Base-by-base conservation (phyloP, 1,284 basidiomycete genomes). In the Amylostereum areolatum region DNA sequence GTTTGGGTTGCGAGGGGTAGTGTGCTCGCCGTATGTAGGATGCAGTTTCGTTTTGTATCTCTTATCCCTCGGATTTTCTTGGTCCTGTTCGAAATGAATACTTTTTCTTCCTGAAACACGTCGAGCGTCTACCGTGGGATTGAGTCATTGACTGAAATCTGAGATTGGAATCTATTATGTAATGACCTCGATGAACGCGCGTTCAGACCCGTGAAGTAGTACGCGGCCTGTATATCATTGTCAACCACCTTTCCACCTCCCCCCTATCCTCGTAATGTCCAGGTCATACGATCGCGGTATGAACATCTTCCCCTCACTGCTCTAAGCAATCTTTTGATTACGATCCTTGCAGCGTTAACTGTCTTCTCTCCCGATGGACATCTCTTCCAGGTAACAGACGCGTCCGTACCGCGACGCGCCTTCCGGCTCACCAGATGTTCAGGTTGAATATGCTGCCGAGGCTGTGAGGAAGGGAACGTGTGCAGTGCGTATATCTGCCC, bases 371-470 rank as follows among this genome's bases (percentile, higher is more conserved):
- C 92, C 51, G 93, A 96, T 73, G 93, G 93, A 6, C 92, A 95
- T 70, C 71, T 95, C 59, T 93, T 94, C 76, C 91, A 94, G 78
- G 90, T 87, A 59, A 18, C 18, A 18, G 18, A 18, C 55, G 70
- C 55, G 51, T 37, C 32, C 25, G 47, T 39, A 54, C 52, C 60
- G 61, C 59, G 53, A 57, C 57, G 50, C 52, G 25, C 36, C 35
- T 37, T 37, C 36, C 33, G 47, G 42, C 40, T 46, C 45, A 32
- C 42, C 49, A 45, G 51, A 56, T 51, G 57, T 60, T 49, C 67
- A 97, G 90, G 97, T 99, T 59, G 97, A 99, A 72, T 99, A 99
- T 69, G 97, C 97, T 5, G 74, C 89, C 25, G 97, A 99, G 69
- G 97, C 97, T 46, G 97, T 99, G 44, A 78, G 92, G 60, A 94